Conservation (phyloP, 2,329 filamentous ascomycete genomes). For the Trichophyton verrucosum region DNA sequence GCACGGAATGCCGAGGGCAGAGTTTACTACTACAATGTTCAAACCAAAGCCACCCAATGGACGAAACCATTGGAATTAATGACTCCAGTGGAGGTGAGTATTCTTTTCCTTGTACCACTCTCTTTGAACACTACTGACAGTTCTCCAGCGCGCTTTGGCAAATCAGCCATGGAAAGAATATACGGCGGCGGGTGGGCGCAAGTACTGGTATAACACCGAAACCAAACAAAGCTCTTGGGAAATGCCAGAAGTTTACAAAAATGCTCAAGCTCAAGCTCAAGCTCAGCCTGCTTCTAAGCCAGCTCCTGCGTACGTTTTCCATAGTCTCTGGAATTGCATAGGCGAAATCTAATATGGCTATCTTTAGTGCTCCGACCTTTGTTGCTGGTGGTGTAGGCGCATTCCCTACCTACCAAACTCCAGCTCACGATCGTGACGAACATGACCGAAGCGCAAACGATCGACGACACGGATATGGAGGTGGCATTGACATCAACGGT, state of each 20-base stretch:
- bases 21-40: slow-evolving; percentile 79
- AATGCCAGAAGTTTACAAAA: slow-evolving; percentile 73
- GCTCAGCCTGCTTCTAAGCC: slow-evolving; percentile 31
- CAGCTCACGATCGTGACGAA: slow-evolving; percentile 38
- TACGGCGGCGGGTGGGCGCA: slow-evolving; percentile 68
- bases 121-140: slow-evolving; percentile 9
- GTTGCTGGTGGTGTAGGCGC: slow-evolving; percentile 45
- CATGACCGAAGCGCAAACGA: slow-evolving; percentile 36
- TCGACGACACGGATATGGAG: slow-evolving; percentile 36
- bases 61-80: slow-evolving; percentile 84
- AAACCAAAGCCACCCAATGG: slow-evolving; percentile 86
- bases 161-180: slow-evolving; percentile 91
- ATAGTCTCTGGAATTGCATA: neutral
- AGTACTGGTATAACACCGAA: slow-evolving; percentile 93
- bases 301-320: slow-evolving; percentile 33
- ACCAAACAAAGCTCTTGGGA: slow-evolving; percentile 91
- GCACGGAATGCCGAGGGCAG: slow-evolving; percentile 69
- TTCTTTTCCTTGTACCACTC: slow-evolving; percentile 5
- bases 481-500: slow-evolving; percentile 29
- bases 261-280: slow-evolving; percentile 50
- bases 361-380: slow-evolving; percentile 39
- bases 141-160: slow-evolving; percentile 57
- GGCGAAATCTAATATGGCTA: neutral
- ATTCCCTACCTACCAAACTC: slow-evolving; percentile 22
- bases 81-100: slow-evolving; percentile 61